These are phyloP conservation scores for Amaranthus tricolor DNA, from an alignment of 179 eudicot species.

Conservation along the genomic window DNA sequence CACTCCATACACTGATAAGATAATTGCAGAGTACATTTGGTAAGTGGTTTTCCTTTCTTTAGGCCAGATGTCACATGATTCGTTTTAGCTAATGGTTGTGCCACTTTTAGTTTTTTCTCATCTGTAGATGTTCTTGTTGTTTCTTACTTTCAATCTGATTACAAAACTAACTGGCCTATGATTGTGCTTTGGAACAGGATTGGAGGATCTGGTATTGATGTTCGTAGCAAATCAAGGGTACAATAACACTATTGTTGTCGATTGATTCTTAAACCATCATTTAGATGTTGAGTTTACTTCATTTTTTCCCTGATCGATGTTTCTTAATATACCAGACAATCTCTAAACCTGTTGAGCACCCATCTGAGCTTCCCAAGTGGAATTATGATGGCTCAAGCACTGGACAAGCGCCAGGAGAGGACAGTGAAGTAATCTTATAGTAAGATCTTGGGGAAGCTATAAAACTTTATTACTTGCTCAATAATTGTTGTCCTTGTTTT, in stretches of 20 bases:
- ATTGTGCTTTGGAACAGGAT: conserved; percentile 50
- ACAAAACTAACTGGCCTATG: not conserved
- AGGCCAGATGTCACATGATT: not conserved
- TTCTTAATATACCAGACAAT: conserved; percentile 47
- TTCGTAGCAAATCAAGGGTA: conserved; percentile 96
- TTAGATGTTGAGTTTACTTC: not conserved
- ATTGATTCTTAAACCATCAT: conserved; percentile 7
- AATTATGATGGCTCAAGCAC: conserved; percentile 96
- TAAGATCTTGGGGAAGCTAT: conserved; percentile 37
- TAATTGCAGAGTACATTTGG: conserved; percentile 91
- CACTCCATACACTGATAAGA: conserved; percentile 69
- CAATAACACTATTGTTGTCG: not conserved
- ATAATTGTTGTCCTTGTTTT: not conserved
- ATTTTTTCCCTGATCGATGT: conserved; percentile 1
- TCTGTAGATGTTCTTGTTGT: conserved; percentile 42
- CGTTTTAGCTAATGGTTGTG: not conserved
- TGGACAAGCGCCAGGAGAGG: conserved; percentile 97
- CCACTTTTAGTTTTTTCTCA: not conserved
- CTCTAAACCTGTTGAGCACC: conserved; percentile 73
- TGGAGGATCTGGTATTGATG: conserved; percentile 82
- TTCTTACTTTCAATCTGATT: not conserved
- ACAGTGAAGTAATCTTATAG: conserved; percentile 96
- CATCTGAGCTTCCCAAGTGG: conserved; percentile 98
- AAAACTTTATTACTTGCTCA: not conserved
- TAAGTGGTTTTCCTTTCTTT: conserved; percentile 18